Percentiles rank a stretch among this genome's conserved stretches.
phyloP scores from a whole-genome alignment of 306 rosid species.

The Lupinus albus region DNA sequence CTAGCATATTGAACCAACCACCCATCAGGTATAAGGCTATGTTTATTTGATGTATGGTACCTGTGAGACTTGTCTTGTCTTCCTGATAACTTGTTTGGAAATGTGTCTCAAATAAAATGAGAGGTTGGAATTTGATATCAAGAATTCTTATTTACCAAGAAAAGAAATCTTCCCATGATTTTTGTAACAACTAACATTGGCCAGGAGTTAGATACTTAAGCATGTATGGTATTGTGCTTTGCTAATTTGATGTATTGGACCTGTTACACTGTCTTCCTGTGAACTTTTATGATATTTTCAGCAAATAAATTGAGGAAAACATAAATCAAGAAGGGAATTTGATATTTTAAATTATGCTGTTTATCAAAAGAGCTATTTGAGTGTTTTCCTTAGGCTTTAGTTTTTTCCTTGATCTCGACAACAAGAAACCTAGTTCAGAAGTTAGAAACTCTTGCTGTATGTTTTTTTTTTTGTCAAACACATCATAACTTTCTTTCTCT shows the following conservation, averaged over 20 bases:
- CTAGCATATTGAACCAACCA: conserved; percentile 57
- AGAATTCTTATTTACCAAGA: no score
- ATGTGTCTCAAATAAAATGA: conserved; percentile 18
- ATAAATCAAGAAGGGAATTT: not conserved
- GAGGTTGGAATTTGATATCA: conserved; percentile 3
- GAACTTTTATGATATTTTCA: not conserved
- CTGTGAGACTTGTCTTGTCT: not conserved
- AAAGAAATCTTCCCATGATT: no score
- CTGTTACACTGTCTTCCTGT: not conserved
- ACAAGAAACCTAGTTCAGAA: conserved; percentile 8
- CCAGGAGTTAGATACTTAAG: no score
- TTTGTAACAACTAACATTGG: no score
- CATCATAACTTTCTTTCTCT: conserved; percentile 18
- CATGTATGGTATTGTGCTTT: no score
- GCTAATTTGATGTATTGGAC: not conserved
- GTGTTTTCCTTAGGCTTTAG: conserved; percentile 16
- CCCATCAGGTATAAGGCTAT: conserved; percentile 44
- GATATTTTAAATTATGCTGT: not conserved
- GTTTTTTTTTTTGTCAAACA: conserved; percentile 33
- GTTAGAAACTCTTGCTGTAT: conserved; percentile 16
- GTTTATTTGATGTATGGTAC: conserved; percentile 3
- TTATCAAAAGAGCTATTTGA: not conserved
- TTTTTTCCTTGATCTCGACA: conserved; percentile 21
- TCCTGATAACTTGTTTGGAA: conserved; percentile 27
- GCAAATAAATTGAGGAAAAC: not conserved